These are phyloP conservation scores for Apiotrichum sp. DNA, from an alignment of 1,284 basidiomycete species.

Conservation along the genomic window DNA sequence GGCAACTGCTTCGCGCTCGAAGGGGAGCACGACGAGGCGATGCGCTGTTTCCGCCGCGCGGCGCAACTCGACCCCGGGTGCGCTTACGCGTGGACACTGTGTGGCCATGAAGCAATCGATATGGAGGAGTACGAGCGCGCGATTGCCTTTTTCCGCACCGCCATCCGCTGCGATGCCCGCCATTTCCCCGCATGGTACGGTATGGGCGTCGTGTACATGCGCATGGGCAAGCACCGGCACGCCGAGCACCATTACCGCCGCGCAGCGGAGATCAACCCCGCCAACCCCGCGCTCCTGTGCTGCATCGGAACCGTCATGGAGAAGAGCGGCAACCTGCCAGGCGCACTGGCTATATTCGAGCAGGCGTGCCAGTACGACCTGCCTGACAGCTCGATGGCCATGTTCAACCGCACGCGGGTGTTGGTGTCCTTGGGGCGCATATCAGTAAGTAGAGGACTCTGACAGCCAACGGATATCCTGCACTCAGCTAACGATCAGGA, in stretches of 20 bases:
- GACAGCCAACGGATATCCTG: too few relatives aligned
- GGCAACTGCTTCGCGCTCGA: constrained; percentile 89
- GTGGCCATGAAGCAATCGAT: constrained; percentile 81
- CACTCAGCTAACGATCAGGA: constrained; percentile 28
- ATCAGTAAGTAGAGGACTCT: constrained; percentile 59
- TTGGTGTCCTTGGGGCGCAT: constrained; percentile 74
- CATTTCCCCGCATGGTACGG: constrained; percentile 99
- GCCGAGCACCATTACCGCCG: constrained; percentile 92
- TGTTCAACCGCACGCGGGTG: constrained; percentile 83
- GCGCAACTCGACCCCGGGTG: constrained; percentile 73
- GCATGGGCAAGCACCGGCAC: constrained; percentile 78
- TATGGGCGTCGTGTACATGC: constrained; percentile 86
- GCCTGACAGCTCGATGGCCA: constrained; percentile 71
- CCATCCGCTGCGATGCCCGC: constrained; percentile 75
- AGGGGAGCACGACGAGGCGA: constrained; percentile 80
- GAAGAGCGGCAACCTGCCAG: constrained; percentile 69
- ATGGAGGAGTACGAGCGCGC: constrained; percentile 89
- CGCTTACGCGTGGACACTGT: constrained; percentile 87
- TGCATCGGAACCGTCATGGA: constrained; percentile 83
- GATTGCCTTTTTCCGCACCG: constrained; percentile 79
- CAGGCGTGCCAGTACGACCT: constrained; percentile 64
- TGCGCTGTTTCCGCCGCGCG: constrained; percentile 85
- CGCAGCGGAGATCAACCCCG: constrained; percentile 81
- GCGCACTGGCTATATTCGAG: constrained; percentile 70
- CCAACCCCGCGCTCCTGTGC: constrained; percentile 80